These are phyloP conservation scores for Botrytis pseudocinerea DNA, from an alignment of 2,329 filamentous ascomycete genomes.

Conservation along the genomic window DNA sequence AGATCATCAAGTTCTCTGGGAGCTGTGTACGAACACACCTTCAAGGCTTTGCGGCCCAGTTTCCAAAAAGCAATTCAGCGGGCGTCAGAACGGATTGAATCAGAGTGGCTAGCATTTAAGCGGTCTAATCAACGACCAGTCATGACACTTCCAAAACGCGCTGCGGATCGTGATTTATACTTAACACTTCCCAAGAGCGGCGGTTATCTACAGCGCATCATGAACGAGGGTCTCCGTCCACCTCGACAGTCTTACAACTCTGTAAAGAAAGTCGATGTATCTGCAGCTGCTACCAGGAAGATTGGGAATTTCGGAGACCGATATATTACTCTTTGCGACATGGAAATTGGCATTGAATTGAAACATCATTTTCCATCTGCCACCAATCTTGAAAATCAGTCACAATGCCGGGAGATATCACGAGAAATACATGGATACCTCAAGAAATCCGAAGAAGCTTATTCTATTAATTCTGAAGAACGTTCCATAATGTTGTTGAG, in stretches of 20 bases:
- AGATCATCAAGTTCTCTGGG: constrained; percentile 12
- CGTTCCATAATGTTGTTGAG: constrained; percentile 55
- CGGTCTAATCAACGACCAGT: constrained; percentile 43
- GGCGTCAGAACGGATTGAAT: background rate
- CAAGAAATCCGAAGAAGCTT: constrained; percentile 40
- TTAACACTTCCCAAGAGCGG: constrained; percentile 48
- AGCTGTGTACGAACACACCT: constrained; percentile 38
- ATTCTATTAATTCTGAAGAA: constrained; percentile 49
- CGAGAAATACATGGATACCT: constrained; percentile 44
- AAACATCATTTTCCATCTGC: constrained; percentile 3
- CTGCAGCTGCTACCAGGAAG: constrained; percentile 13
- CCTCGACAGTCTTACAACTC: background rate
- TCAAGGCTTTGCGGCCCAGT: constrained; percentile 34
- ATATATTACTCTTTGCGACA: constrained; percentile 34
- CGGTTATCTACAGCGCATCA: constrained; percentile 37
- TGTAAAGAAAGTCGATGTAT: background rate
- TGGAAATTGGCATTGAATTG: constrained; percentile 29
- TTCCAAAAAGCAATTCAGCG: constrained; percentile 38
- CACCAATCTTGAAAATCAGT: constrained; percentile 14
- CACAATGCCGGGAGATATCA: constrained; percentile 40
- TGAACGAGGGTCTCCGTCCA: background rate
- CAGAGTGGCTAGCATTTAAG: constrained; percentile 47
- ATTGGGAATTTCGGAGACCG: constrained; percentile 29
- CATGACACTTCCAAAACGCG: constrained; percentile 45
- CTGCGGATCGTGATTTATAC: constrained; percentile 38